Base-by-base conservation (phyloP, 257 asterid species). In the Hygrophila difformis region DNA sequence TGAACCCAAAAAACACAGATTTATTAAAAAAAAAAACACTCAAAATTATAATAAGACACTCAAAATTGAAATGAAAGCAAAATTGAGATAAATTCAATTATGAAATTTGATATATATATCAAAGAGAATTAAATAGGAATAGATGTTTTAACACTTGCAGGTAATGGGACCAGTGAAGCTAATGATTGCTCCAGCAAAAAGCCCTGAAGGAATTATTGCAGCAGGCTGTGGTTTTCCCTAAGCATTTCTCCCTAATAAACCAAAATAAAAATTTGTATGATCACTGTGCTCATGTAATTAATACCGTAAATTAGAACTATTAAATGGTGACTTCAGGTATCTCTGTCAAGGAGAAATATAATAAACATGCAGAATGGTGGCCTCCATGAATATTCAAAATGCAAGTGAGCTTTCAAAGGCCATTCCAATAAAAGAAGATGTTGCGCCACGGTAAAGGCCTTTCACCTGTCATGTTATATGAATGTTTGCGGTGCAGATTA, bases 381-480 rank as follows among this genome's bases (percentile, higher is more conserved):
- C 24, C 37, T 39, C 23, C 8, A 18, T 12, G 28, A 21, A 0
- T 37, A 49, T 26, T 60, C 35, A 43, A 62, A 85, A 89, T 47
- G 72, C 76, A 53, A 89, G 87, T 56, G 98, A 85, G 59, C 96
- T 79, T 73, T 89, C 98, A 53, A 82, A 64, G 47, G 98, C 91
- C 94, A 89, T 76, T 44, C 94, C 94, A 39, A 85, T 65, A 60
- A 89, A 84, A 28, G 98, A 85, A 65, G 96, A 68, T 39, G 98
- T 75, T 13, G 93, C 96, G 28, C 98, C 94, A 36, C 86, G 76
- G 49, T 88, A 89, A 39, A 84, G 86, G 53, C 98, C 98, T 75
- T 77, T 73, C 55, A 85, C 84, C 96, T 79, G 77, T 60, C 61
- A 66, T 51, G 42, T 33, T 12, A 75, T 41, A 39, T 18, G 38